These are phyloP conservation scores for Fusarium anthophilum DNA, from an alignment of 2,329 filamentous ascomycete species.

Conservation along the genomic window DNA sequence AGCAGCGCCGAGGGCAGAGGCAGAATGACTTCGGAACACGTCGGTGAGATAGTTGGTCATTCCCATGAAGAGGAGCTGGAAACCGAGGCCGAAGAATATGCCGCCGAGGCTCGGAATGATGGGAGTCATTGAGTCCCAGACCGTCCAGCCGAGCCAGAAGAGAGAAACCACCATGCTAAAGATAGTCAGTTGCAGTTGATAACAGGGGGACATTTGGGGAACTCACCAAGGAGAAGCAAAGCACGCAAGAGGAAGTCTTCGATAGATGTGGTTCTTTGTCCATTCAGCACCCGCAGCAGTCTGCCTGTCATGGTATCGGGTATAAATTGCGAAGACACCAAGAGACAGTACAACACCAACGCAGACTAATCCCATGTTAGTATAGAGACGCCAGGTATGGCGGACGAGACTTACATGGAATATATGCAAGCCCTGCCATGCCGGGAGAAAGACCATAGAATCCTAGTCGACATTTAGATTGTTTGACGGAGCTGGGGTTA, in stretches of 20 bases:
- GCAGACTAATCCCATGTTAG: constrained; percentile 32
- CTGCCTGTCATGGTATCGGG: constrained; percentile 42
- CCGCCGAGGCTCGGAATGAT: constrained; percentile 52
- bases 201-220: constrained; percentile 40
- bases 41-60: constrained; percentile 50
- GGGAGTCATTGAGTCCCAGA: constrained; percentile 47
- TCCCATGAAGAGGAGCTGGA: constrained; percentile 48
- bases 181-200: not conserved
- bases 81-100: constrained; percentile 55
- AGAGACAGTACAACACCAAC: constrained; percentile 40
- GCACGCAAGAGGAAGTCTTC: constrained; percentile 57
- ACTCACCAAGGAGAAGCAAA: constrained; percentile 70
- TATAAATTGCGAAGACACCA: constrained; percentile 39
- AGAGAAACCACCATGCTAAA: constrained; percentile 63
- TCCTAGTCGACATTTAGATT: constrained; percentile 23
- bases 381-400: not conserved
- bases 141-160: constrained; percentile 70
- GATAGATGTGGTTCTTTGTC: constrained; percentile 45
- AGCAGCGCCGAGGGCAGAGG: constrained; percentile 48
- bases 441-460: constrained; percentile 57
- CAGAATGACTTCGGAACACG: constrained; percentile 46
- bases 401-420: constrained; percentile 52
- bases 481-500: not conserved
- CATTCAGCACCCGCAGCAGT: constrained; percentile 42
- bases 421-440: constrained; percentile 57